Base-by-base conservation (phyloP, 352 stramenopile species). In the Phytophthora hibernalis region DNA sequence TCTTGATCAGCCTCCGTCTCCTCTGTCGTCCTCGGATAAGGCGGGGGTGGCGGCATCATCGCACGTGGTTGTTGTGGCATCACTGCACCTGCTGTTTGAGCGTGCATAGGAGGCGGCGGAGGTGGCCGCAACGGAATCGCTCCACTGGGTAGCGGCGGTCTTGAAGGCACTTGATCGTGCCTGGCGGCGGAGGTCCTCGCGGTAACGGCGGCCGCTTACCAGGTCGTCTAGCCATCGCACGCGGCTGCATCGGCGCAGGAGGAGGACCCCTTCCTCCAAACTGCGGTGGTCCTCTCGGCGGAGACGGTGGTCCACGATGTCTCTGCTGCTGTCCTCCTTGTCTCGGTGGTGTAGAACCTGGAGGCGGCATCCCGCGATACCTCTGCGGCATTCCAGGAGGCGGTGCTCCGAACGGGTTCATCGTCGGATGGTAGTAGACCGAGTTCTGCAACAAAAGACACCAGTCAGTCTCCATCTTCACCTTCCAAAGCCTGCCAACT, bases 381-480 rank as follows among this genome's bases (percentile, higher is more conserved):
- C 72, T 79, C 30, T 93, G 83, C 7, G 85, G 83, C 26, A 70
- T 74, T 13, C 85, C 85, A 20, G 85, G 85, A 1, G 85, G 85
- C 7, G 85, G 85, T 1, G 84, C 83, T 18, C 85, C 85, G 24
- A 92, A 93, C 1, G 85, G 85, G 31, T 93, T 93, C 9, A 93
- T 52, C 18, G 83, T 90, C n/a, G 83, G 83, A 42, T 93, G 83
- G 49, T 92, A 93, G 58, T 93, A 92, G 42, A 93, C 83, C 1
- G 85, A 93, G 43, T 91, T 93, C 82, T 90, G 31, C 20, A 61
- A 12, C 9, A 37, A 16, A 35, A 18, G 6, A 8, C 40, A 63
- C 20, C 18, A n/a, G 8, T 31, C 7, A 11, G 35, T 0, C 2
- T 38, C 20, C 31, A 47, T 13, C 22, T 43, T 5, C 24, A n/a